Conservation (phyloP, 768 basidiomycete genomes). For the Boletus patriciae region DNA sequence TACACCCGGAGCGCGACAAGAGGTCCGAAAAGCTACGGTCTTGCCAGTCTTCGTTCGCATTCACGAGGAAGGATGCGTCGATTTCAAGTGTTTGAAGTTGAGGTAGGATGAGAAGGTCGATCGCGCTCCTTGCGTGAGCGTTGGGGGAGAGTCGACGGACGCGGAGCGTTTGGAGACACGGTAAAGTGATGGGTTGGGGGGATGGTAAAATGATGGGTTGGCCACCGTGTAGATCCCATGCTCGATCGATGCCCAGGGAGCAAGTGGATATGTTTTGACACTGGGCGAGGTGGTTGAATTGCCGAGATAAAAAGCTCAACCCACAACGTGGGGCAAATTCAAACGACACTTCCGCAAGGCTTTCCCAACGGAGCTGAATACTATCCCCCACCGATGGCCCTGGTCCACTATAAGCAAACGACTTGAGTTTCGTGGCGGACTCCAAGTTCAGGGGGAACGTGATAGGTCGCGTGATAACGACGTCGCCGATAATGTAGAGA, state of each 20-base stretch:
- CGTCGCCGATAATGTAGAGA: constrained; percentile 8
- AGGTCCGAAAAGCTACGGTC: constrained; percentile 15
- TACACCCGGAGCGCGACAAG: constrained; percentile 15
- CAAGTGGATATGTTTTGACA: constrained; percentile 23
- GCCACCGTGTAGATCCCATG: neutral
- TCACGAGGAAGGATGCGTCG: constrained; percentile 2
- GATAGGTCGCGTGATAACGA: neutral
- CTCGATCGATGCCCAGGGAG: constrained; percentile 18
- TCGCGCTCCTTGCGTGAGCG: neutral
- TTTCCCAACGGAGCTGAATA: constrained; percentile 13
- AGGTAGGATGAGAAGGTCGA: constrained; percentile 20
- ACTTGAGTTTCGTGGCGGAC: constrained; percentile 15
- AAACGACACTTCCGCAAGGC: constrained; percentile 15
- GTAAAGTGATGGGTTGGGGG: constrained; percentile 7
- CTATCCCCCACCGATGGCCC: neutral
- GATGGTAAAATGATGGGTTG: constrained; percentile 8
- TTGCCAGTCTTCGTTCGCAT: constrained; percentile 5
- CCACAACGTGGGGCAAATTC: constrained; percentile 5
- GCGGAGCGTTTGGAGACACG: constrained; percentile 15
- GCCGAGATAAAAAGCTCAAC: constrained; percentile 1
- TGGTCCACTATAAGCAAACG: constrained; percentile 16
- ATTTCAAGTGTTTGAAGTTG: constrained; percentile 22
- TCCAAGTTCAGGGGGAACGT: constrained; percentile 1
- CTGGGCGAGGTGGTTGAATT: constrained; percentile 2
- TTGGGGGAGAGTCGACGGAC: constrained; percentile 9